Evolutionary conservation across 2,329 filamentous ascomycete species (phyloP).

Genomic region (Fusarium sublunatum): DNA sequence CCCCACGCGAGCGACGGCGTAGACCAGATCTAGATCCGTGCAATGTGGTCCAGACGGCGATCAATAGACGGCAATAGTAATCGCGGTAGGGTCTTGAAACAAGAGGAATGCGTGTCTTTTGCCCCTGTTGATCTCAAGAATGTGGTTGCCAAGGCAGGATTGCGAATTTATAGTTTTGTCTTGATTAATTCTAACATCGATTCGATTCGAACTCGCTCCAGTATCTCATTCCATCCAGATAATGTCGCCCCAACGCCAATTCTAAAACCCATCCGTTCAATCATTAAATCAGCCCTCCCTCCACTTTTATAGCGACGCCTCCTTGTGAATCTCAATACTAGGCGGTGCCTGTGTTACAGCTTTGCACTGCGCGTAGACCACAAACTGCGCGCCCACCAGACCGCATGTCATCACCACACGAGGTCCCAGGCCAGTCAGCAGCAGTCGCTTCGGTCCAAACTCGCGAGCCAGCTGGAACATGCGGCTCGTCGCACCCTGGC

Average conservation of each 20-base stretch:
- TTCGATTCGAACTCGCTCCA: slow-evolving; percentile 6
- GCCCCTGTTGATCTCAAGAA: slow-evolving; percentile 1
- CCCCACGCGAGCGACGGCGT: slow-evolving; percentile 15
- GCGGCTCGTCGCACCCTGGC: slow-evolving; percentile 60
- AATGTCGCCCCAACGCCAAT: slow-evolving; percentile 28
- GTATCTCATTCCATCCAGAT: slow-evolving; percentile 1
- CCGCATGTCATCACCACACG: slow-evolving; percentile 66
- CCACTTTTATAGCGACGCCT: slow-evolving; percentile 46
- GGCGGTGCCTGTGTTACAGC: slow-evolving; percentile 62
- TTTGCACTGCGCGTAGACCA: slow-evolving; percentile 68
- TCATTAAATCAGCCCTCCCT: not conserved
- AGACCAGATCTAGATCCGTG: slow-evolving; percentile 22
- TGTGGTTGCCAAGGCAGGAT: slow-evolving; percentile 1
- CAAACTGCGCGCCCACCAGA: slow-evolving; percentile 64
- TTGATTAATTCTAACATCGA: slow-evolving; percentile 7
- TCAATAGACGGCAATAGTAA: slow-evolving; percentile 36
- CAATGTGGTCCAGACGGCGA: slow-evolving; percentile 9
- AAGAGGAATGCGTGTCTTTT: not conserved
- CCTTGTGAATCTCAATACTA: slow-evolving; percentile 65
- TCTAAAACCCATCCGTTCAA: not conserved
- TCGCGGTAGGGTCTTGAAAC: slow-evolving; percentile 25
- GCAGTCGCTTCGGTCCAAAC: slow-evolving; percentile 61
- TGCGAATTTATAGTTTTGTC: not conserved
- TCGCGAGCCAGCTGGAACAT: slow-evolving; percentile 65
- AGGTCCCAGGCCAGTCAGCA: slow-evolving; percentile 61